Evolutionary conservation across 75 land plant species (phyloP).

Genomic region (Pinus tabuliformis): DNA sequence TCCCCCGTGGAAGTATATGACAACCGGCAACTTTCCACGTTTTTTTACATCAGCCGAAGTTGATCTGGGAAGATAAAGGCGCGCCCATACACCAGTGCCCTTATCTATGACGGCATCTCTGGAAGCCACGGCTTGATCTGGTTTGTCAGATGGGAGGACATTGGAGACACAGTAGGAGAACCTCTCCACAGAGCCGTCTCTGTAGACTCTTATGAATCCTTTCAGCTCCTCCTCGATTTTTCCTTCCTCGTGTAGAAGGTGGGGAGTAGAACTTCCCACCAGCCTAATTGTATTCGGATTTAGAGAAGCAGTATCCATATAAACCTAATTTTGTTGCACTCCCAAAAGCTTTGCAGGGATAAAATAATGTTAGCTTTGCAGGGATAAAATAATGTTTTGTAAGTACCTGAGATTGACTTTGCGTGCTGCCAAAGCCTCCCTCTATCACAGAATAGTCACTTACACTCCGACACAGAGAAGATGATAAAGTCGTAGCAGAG

Average conservation of each 20-base stretch:
- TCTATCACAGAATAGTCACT: too few relatives aligned
- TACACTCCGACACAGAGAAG: too few relatives aligned
- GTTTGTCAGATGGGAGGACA: constrained; percentile 10
- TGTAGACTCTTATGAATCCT: constrained; percentile 40
- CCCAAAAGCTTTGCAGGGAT: too few relatives aligned
- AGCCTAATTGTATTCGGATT: background rate
- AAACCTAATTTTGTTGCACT: too few relatives aligned
- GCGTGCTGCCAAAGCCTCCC: too few relatives aligned
- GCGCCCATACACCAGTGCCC: constrained; percentile 32
- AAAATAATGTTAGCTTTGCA: too few relatives aligned
- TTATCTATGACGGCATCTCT: constrained; percentile 47
- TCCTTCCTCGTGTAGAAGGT: background rate
- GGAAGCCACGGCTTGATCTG: constrained; percentile 15
- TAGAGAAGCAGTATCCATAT: background rate
- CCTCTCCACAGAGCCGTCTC: constrained; percentile 51
- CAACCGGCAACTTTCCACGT: constrained; percentile 19
- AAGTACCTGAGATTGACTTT: too few relatives aligned
- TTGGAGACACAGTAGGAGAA: constrained; percentile 15
- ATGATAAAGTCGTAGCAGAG: too few relatives aligned
- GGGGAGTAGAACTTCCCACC: background rate
- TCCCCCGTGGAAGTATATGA: constrained; percentile 69
- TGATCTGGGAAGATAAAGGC: constrained; percentile 52
- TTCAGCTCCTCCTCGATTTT: constrained; percentile 36
- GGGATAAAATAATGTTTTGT: too few relatives aligned
- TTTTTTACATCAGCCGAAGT: too few relatives aligned